Conservation (phyloP, 352 stramenopile species). For the Halophytophthora batemanensis region DNA sequence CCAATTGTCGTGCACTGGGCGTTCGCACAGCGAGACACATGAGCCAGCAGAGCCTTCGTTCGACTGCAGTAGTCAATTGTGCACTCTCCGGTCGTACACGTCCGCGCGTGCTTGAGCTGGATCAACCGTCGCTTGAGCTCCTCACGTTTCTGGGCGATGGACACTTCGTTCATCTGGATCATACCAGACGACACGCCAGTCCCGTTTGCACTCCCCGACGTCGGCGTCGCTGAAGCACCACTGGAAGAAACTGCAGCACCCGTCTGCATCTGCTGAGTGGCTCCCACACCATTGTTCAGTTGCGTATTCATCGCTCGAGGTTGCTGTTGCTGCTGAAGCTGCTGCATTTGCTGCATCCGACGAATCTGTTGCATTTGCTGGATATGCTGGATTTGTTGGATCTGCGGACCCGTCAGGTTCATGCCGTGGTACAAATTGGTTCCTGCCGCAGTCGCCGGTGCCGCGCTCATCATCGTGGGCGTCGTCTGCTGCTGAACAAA, state of each 20-base stretch:
- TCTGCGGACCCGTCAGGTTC: constrained; percentile 68
- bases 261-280: constrained; percentile 17
- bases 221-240: constrained; percentile 20
- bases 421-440: constrained; percentile 73
- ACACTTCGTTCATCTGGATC: constrained; percentile 75
- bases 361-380: constrained; percentile 85
- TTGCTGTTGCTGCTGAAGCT: constrained; percentile 58
- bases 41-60: constrained; percentile 74
- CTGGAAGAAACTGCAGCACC: constrained; percentile 21
- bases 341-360: constrained; percentile 76
- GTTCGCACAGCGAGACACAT: constrained; percentile 83
- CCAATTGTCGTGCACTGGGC: constrained; percentile 84
- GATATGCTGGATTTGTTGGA: constrained; percentile 84
- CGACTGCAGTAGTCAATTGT: constrained; percentile 79
- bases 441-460: constrained; percentile 25
- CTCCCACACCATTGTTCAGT: constrained; percentile 23
- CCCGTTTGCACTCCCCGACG: constrained; percentile 9
- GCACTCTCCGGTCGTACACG: constrained; percentile 72
- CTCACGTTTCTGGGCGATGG: constrained; percentile 82
- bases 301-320: no score
- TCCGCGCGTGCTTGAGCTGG: constrained; percentile 85
- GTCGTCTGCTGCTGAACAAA: constrained; percentile 31
- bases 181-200: constrained; percentile 34
- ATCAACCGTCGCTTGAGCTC: constrained; percentile 83
- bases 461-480: constrained; percentile 36